Conservation (phyloP, 495 filamentous ascomycete genomes). For the Penicillium canariense region DNA sequence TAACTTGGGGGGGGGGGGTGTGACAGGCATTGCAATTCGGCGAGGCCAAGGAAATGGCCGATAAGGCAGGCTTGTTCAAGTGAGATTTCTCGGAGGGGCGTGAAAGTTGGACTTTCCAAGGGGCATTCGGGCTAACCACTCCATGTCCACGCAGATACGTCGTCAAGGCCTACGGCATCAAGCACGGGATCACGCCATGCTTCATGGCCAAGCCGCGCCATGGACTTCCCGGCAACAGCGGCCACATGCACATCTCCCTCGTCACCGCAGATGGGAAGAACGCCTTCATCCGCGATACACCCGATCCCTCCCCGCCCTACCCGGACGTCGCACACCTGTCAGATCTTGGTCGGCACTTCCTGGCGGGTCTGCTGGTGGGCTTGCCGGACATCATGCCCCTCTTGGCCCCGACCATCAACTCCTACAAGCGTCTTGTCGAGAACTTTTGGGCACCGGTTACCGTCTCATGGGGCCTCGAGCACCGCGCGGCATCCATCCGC, state of each 20-base stretch:
- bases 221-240: slow-evolving; percentile 86
- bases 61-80: slow-evolving; percentile 91
- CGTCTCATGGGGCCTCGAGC: slow-evolving; percentile 94
- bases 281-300: slow-evolving; percentile 68
- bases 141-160: slow-evolving; percentile 57
- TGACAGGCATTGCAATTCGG: slow-evolving; percentile 74
- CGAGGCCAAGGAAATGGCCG: slow-evolving; percentile 83
- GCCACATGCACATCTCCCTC: slow-evolving; percentile 88
- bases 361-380: slow-evolving; percentile 85
- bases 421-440: slow-evolving; percentile 95
- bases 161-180: slow-evolving; percentile 80
- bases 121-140: background rate
- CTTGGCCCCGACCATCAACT: slow-evolving; percentile 91
- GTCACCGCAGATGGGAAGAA: slow-evolving; percentile 68
- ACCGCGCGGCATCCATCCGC: slow-evolving; percentile 87
- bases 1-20: slow-evolving; percentile 4
- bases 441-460: slow-evolving; percentile 99
- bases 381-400: slow-evolving; percentile 95
- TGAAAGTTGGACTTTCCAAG: background rate
- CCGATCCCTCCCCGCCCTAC: slow-evolving; percentile 67
- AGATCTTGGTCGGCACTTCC: slow-evolving; percentile 87
- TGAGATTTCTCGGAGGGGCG: slow-evolving; percentile 32
- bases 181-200: slow-evolving; percentile 88
- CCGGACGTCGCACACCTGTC: slow-evolving; percentile 76
- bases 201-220: slow-evolving; percentile 99